phyloP scores from a whole-genome alignment of 805 yeast species.

The Nakazawaea wickerhamii region DNA sequence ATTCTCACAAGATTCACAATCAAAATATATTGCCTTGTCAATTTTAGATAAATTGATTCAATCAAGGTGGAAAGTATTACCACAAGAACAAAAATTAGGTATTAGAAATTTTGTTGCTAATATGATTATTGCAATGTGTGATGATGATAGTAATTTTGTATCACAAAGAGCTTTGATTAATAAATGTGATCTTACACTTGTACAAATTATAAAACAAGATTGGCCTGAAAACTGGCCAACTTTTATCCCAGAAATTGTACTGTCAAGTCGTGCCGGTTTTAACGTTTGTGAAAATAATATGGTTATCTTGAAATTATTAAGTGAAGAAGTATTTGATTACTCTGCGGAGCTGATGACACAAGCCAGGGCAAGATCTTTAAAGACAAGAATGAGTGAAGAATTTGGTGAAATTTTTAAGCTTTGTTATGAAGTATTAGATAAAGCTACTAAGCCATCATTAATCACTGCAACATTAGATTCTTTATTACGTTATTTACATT shows the following conservation, averaged over 20 bases:
- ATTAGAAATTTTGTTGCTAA: conserved; percentile 90
- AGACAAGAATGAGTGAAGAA: conserved; percentile 79
- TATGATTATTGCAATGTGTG: conserved; percentile 89
- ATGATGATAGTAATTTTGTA: conserved; percentile 67
- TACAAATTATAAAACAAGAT: conserved; percentile 92
- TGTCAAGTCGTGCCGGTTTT: conserved; percentile 74
- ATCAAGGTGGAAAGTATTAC: conserved; percentile 90
- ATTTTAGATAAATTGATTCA: conserved; percentile 85
- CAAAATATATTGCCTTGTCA: conserved; percentile 88
- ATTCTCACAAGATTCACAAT: conserved; percentile 70
- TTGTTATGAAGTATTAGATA: conserved; percentile 90
- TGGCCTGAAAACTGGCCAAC: conserved; percentile 99
- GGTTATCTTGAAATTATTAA: conserved; percentile 80
- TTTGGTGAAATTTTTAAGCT: conserved; percentile 90
- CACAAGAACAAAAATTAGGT: conserved; percentile 83
- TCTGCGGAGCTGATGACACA: conserved; percentile 97
- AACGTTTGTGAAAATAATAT: conserved; percentile 97
- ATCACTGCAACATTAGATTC: conserved; percentile 81
- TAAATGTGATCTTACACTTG: conserved; percentile 90
- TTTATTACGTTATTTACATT: conserved; percentile 77
- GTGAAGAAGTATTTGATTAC: conserved; percentile 95
- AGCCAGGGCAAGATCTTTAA: conserved; percentile 82
- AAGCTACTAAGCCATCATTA: conserved; percentile 78
- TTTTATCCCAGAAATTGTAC: conserved; percentile 89
- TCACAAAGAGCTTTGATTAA: conserved; percentile 78